A percentile compares a stretch with the other conserved stretches of the same genome.
These are phyloP conservation scores for Wickerhamiella australiensis DNA, from an alignment of 805 yeast genomes.

Conservation along the genomic window DNA sequence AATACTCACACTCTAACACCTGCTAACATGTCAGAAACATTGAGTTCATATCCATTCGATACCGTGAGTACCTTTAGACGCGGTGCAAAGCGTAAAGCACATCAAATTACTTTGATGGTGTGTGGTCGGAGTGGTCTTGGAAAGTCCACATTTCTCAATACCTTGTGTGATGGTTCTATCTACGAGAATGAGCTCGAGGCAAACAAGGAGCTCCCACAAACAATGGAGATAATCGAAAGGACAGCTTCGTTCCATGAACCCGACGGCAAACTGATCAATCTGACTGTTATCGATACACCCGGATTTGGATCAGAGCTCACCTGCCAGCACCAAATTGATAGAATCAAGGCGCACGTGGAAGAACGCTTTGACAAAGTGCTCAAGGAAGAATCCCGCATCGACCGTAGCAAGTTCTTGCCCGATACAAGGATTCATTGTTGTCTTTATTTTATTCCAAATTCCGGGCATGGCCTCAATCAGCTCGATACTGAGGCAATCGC, in stretches of 20 bases:
- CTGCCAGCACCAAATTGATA: constrained; percentile 36
- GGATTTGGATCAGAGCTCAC: constrained; percentile 69
- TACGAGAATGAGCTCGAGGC: background rate
- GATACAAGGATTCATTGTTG: constrained; percentile 77
- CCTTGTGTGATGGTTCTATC: constrained; percentile 38
- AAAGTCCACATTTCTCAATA: constrained; percentile 60
- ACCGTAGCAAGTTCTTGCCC: constrained; percentile 65
- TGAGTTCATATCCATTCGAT: constrained; percentile 4
- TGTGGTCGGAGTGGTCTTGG: constrained; percentile 69
- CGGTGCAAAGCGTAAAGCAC: constrained; percentile 7
- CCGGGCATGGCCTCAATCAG: constrained; percentile 43
- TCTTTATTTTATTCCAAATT: constrained; percentile 58
- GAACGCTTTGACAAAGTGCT: constrained; percentile 55
- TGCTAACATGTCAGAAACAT: background rate
- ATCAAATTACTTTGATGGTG: constrained; percentile 46
- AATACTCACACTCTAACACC: background rate
- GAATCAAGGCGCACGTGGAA: constrained; percentile 49
- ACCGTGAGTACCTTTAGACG: constrained; percentile 5
- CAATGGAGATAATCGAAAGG: background rate
- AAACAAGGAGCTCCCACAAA: background rate
- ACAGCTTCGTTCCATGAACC: constrained; percentile 41
- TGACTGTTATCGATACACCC: constrained; percentile 57
- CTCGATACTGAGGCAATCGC: constrained; percentile 64
- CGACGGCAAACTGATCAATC: constrained; percentile 38
- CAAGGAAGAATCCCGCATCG: constrained; percentile 76